These are phyloP conservation scores for Tricholoma matsutake DNA, from an alignment of 768 basidiomycete species.

Conservation along the genomic window DNA sequence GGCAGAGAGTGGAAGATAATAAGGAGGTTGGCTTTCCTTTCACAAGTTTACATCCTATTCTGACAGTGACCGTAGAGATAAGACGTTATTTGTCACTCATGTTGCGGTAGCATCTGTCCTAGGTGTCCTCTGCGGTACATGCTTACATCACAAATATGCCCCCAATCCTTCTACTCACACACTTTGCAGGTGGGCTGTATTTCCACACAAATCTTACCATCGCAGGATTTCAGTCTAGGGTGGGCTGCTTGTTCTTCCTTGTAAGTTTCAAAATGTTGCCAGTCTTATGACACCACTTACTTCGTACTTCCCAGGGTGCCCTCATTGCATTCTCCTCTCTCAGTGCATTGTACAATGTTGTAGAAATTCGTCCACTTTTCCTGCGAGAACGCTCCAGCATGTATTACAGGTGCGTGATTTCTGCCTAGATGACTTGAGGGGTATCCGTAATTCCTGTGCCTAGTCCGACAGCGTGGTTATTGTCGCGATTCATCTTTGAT, in stretches of 20 bases:
- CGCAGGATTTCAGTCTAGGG: constrained; percentile 89
- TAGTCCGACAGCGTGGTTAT: constrained; percentile 87
- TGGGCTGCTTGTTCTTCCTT: constrained; percentile 95
- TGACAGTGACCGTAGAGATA: constrained; percentile 55
- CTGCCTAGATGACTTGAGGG: background rate
- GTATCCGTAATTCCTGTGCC: constrained; percentile 1
- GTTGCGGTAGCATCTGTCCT: constrained; percentile 63
- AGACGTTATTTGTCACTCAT: constrained; percentile 80
- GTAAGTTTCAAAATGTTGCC: constrained; percentile 34
- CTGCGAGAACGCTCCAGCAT: constrained; percentile 81
- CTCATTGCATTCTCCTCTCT: constrained; percentile 89
- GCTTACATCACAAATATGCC: background rate
- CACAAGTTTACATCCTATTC: background rate
- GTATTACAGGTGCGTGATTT: constrained; percentile 69
- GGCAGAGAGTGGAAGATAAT: constrained; percentile 86
- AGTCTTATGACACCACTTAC: constrained; percentile 2
- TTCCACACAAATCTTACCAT: constrained; percentile 77
- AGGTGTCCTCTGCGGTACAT: constrained; percentile 81
- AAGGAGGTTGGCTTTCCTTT: constrained; percentile 41
- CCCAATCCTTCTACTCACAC: background rate
- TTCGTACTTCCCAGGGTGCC: constrained; percentile 55
- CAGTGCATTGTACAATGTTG: constrained; percentile 86
- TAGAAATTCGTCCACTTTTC: constrained; percentile 83
- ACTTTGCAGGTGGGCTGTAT: constrained; percentile 70
- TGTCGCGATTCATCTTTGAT: constrained; percentile 87